Base-by-base conservation (phyloP, 2,329 filamentous ascomycete genomes). In the Cordyceps fumosorosea region DNA sequence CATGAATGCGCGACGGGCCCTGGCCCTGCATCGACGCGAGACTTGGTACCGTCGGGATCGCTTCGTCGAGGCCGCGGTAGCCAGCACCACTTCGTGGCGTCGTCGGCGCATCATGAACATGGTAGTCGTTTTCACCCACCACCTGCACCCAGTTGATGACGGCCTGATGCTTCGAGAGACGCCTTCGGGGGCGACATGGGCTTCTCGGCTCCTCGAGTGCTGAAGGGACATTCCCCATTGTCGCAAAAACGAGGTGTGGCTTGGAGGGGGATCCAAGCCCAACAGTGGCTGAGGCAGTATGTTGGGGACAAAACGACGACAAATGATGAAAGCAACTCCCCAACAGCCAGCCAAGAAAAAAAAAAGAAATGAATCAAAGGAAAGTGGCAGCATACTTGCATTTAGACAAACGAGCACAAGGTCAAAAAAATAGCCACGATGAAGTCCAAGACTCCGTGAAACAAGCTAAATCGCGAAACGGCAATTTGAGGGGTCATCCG, bases 141-240 rank as follows among this genome's bases (percentile, higher is more conserved):
- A 76, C 72, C 72, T 76, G 72, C 59, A 69, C 67, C 60, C 73
- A 71, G 71, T 73, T 73, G 65, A 72, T 77, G 60, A 72, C 73
- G 42, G 74, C 76, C 64, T 75, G 78, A 63, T 80, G 77, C 69
- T 84, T 84, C 56, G 78, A 81, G 64, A 84, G 75, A 73, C 78
- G 83, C 65, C 82, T 78, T 69, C 78, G 71, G 67, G 29, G 29
- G 34, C 34, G 34, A 12, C 3, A 22, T 20, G 20, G 32, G 11
- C 66, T 64, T 68, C 73, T 66, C 64, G 73, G 71, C 69, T 75
- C 74, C 71, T 81, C 77, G 66, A 37, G 34, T 37, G 75, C 70
- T 51, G 80, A 84, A 62, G 78, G 71, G 52, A 75, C 71, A 69
- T 84, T 84, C 60, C 81, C 81, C 81, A 84, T 84, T 48, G 63